Evolutionary conservation across 805 yeast genomes (phyloP).

Genomic region (Yarrowia keelungensis): DNA sequence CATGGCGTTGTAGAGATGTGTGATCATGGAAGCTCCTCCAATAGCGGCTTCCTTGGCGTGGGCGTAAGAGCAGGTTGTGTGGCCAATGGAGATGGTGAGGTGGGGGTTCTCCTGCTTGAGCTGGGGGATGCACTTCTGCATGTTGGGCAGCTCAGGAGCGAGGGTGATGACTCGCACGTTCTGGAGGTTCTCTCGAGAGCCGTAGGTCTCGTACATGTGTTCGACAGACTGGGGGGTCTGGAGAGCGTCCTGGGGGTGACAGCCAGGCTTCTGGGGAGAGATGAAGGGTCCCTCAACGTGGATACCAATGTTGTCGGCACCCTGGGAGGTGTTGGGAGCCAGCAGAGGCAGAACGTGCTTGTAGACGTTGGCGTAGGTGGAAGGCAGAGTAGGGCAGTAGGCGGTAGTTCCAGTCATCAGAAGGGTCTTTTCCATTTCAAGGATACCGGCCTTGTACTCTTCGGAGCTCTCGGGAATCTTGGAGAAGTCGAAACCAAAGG

Average conservation of each 20-base stretch:
- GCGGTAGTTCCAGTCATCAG: conserved; percentile 62
- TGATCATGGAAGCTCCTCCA: conserved; percentile 65
- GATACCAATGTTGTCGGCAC: conserved; percentile 56
- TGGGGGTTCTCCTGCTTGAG: conserved; percentile 48
- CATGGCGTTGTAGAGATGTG: conserved; percentile 70
- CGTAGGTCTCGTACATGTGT: conserved; percentile 52
- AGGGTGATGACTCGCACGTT: conserved; percentile 55
- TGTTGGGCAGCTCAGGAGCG: conserved; percentile 61
- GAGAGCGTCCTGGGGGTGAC: conserved; percentile 60
- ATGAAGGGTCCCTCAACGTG: conserved; percentile 68
- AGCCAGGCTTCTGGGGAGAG: conserved; percentile 58
- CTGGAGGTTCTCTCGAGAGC: conserved; percentile 52
- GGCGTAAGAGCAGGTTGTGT: conserved; percentile 53
- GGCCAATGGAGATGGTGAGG: conserved; percentile 57
- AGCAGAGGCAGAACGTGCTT: conserved; percentile 57
- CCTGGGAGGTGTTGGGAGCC: conserved; percentile 48
- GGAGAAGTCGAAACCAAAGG: conserved; percentile 63
- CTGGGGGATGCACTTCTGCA: conserved; percentile 54
- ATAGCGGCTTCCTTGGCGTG: conserved; percentile 54
- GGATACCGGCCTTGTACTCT: conserved; percentile 43
- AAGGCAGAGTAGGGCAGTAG: conserved; percentile 64
- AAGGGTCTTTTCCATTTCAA: conserved; percentile 46
- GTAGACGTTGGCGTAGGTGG: conserved; percentile 59
- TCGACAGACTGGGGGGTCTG: conserved; percentile 49
- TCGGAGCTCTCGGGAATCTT: conserved; percentile 45